Evolutionary conservation across 2,329 filamentous ascomycete species (phyloP), one percentile per base, ranked within the genome.

Genomic region (Calonectria pseudoreteaudii): DNA sequence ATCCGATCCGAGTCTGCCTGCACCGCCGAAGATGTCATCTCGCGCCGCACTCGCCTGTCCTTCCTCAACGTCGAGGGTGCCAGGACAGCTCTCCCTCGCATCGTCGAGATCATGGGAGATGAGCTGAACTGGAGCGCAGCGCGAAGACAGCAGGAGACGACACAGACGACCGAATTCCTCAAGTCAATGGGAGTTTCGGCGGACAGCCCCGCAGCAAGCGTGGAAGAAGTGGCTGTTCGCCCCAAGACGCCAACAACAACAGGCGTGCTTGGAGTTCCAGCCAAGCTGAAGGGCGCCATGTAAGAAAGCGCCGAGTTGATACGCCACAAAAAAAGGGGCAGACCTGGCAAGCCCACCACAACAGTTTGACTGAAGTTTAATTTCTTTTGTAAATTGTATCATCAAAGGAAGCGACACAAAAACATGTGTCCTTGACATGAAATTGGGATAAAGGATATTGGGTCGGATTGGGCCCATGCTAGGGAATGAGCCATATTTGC

Each of bases 31-130:
- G 93, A 95, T 81, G 90, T 94, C 44, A 88, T 95, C 71, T 91
- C 93, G 20, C 91, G 93, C 70, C 88, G 93, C 70, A 95, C 92
- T 53, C 90, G 93, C 69, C 86, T 95, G 56, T 92, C 93, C n/a
- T 95, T 95, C 86, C 85, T 95, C 75, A 94, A 95, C 83, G 93
- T 93, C 1, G 90, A 94, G 81, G 91, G 91, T 31, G 92, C 93
- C 0, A 88, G 95, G 14, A 90, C 93, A 81, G 90, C 93, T 1
- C 88, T 95, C 23, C 93, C 93, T 10, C 86, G 84, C 26, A 91
- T 95, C 70, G 93, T 95, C 76, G 93, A 95, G 80, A 84, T 95
- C 66, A 94, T 95, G 92, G 89, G 85, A 34, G 91, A 92, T 75
- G 93, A 95, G 84, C 86, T 94, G 62, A 85, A 88, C 64, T 95